Percentiles rank a stretch among this genome's conserved stretches.
Conservation (phyloP, 306 rosid species). For the Cicer bijugum region DNA sequence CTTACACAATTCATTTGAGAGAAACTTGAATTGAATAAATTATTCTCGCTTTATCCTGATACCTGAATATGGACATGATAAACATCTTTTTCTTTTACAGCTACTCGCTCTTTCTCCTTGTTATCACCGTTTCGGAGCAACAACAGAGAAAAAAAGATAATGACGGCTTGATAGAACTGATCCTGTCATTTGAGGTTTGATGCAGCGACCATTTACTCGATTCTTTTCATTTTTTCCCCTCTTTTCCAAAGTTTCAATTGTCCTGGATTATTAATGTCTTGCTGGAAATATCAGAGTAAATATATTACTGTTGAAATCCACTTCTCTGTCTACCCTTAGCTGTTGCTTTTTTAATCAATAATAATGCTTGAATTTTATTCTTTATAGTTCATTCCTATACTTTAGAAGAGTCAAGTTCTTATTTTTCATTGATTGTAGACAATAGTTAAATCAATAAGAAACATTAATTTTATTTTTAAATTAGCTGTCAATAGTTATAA, state of each 20-base stretch:
- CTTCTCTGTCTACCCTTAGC: neutral
- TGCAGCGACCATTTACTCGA: slow-evolving; percentile 13
- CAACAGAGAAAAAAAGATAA: slow-evolving; percentile 70
- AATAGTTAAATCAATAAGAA: no score
- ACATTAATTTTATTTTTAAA: neutral
- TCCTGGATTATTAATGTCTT: neutral
- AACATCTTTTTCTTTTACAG: slow-evolving; percentile 54
- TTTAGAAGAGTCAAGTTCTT: no score
- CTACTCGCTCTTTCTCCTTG: slow-evolving; percentile 82
- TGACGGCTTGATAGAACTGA: slow-evolving; percentile 45
- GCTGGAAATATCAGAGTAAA: slow-evolving; percentile 27
- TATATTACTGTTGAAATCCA: slow-evolving; percentile 7
- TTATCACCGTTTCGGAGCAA: slow-evolving; percentile 84
- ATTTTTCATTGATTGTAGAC: no score
- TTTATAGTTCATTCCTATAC: neutral
- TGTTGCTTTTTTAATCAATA: neutral
- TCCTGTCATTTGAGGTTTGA: slow-evolving; percentile 31
- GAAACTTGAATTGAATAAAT: slow-evolving; percentile 29
- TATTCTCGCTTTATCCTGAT: slow-evolving; percentile 7
- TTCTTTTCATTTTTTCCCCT: slow-evolving; percentile 18
- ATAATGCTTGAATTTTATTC: neutral
- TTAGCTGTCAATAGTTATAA: neutral
- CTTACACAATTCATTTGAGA: slow-evolving; percentile 10
- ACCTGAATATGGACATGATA: slow-evolving; percentile 22
- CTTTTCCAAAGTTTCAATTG: neutral